phyloP scores from a whole-genome alignment of 2,329 filamentous ascomycete species.

The Zymoseptoria pseudotritici region DNA sequence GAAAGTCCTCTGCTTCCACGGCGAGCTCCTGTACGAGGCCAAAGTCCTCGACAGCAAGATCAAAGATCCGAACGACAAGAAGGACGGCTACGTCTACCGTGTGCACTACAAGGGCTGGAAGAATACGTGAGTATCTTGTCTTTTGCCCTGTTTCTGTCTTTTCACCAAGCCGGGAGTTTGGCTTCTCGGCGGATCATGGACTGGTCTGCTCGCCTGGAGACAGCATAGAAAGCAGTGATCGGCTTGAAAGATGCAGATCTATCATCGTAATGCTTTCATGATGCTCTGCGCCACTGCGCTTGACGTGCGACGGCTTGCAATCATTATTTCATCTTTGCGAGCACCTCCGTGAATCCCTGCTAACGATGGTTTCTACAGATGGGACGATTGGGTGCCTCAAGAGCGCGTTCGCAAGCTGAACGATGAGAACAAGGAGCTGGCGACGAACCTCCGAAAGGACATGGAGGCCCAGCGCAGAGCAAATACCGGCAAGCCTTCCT shows the following conservation, averaged over 20 bases:
- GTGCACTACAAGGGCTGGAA: conserved; percentile 99
- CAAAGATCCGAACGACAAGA: conserved; percentile 57
- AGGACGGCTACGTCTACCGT: conserved; percentile 74
- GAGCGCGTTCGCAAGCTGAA: conserved; percentile 91
- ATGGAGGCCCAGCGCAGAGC: conserved; percentile 52
- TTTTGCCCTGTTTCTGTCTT: neutral
- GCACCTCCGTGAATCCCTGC: neutral
- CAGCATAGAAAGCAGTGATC: neutral
- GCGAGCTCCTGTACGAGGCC: conserved; percentile 94
- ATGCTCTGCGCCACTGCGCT: neutral
- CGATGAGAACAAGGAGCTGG: conserved; percentile 89
- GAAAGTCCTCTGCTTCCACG: conserved; percentile 88
- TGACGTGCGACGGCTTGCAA: neutral
- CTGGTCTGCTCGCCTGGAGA: neutral
- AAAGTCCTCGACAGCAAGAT: conserved; percentile 77
- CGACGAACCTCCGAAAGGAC: conserved; percentile 63
- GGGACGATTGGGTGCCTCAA: conserved; percentile 96
- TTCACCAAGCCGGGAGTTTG: neutral
- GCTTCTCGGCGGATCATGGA: neutral
- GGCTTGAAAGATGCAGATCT: neutral
- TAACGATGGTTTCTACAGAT: conserved; percentile 43
- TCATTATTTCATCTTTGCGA: neutral
- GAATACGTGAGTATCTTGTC: conserved; percentile 61
- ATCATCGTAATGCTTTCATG: neutral
- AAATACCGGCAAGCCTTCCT: conserved; percentile 34